Evolutionary conservation across 169 alveolate species (phyloP).

Genomic region (Plasmodium malariae): DNA sequence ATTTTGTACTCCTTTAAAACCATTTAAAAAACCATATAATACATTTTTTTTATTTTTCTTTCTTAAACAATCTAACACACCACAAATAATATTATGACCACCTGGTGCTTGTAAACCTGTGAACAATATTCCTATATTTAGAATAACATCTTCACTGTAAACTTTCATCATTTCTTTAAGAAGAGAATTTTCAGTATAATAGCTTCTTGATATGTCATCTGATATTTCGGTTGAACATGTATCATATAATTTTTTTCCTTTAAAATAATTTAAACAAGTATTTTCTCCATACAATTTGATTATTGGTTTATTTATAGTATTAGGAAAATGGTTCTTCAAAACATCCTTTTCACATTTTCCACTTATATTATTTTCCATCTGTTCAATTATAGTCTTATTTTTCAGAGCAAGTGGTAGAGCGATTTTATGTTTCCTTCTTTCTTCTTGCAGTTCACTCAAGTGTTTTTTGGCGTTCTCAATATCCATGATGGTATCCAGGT

Average conservation of each 20-base stretch:
- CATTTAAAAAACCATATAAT: slow-evolving; percentile 91
- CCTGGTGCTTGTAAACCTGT: slow-evolving; percentile 98
- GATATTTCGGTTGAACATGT: slow-evolving; percentile 9
- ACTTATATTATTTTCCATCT: not conserved
- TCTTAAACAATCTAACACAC: slow-evolving; percentile 92
- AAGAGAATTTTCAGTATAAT: slow-evolving; percentile 16
- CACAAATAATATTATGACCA: slow-evolving; percentile 97
- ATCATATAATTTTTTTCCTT: not conserved
- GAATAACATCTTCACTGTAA: slow-evolving; percentile 4
- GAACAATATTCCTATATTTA: slow-evolving; percentile 92
- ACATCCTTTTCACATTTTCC: not conserved
- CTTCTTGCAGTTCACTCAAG: slow-evolving; percentile 60
- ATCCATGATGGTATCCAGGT: slow-evolving; percentile 20
- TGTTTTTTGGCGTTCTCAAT: slow-evolving; percentile 61
- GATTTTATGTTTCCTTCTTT: slow-evolving; percentile 49
- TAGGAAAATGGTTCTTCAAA: slow-evolving; percentile 11
- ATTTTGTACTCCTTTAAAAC: slow-evolving; percentile 93
- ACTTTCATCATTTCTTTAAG: slow-evolving; percentile 21
- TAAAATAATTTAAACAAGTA: not conserved
- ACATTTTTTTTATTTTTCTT: slow-evolving; percentile 87
- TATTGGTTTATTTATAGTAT: slow-evolving; percentile 24
- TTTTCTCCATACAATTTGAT: slow-evolving; percentile 11
- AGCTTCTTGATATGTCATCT: not conserved
- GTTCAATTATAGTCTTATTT: slow-evolving; percentile 25
- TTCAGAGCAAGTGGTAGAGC: slow-evolving; percentile 21